A percentile compares a stretch with the other conserved stretches of the same genome.
Evolutionary conservation across 768 basidiomycete species (phyloP).

Genomic region (Coprinellus aureogranulatus): DNA sequence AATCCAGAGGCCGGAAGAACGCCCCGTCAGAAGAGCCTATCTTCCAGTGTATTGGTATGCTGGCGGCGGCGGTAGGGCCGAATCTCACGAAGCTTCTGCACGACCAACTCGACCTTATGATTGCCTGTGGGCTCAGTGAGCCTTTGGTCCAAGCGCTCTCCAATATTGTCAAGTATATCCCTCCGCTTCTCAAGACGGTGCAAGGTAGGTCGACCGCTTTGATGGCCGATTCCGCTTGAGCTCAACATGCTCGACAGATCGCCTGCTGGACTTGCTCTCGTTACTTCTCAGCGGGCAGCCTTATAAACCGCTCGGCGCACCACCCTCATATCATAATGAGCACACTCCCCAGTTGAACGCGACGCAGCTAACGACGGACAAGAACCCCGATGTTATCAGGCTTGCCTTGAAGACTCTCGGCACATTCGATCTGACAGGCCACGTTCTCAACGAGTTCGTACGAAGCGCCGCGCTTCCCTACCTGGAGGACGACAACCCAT

Average conservation of each 20-base stretch:
- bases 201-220: constrained; percentile 62
- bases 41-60: constrained; percentile 96
- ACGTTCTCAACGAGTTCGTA: constrained; percentile 93
- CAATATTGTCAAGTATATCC: constrained; percentile 83
- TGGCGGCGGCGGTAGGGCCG: constrained; percentile 91
- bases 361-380: constrained; percentile 52
- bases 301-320: constrained; percentile 88
- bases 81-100: constrained; percentile 94
- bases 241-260: constrained; percentile 53
- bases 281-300: constrained; percentile 76
- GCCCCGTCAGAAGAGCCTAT: constrained; percentile 92
- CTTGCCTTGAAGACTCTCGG: constrained; percentile 86
- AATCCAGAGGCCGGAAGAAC: constrained; percentile 83
- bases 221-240: too few species aligned
- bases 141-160: constrained; percentile 81
- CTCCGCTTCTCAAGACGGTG: constrained; percentile 85
- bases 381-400: constrained; percentile 66
- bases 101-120: constrained; percentile 96
- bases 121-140: constrained; percentile 89
- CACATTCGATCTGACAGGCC: constrained; percentile 92
- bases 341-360: constrained; percentile 48
- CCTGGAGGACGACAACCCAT: constrained; percentile 86
- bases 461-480: constrained; percentile 89
- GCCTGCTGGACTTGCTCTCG: constrained; percentile 83
- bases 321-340: constrained; percentile 57